Percentiles rank a stretch among this genome's conserved stretches.
Evolutionary conservation across 768 basidiomycete species (phyloP).

Genomic region (Hemileccinum impolitum): DNA sequence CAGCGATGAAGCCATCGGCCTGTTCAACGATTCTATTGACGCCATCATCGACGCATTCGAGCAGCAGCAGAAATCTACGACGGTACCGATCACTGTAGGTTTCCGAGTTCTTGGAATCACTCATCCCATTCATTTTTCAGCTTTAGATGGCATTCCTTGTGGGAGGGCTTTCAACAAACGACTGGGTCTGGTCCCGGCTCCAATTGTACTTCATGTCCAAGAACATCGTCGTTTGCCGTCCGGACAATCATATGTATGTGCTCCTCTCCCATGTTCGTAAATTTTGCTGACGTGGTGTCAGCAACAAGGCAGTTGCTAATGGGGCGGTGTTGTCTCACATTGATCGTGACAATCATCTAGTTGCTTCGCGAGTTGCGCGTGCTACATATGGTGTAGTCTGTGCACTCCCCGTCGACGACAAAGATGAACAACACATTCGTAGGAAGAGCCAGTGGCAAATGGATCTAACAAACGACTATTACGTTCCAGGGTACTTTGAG

Average conservation of each 20-base stretch:
- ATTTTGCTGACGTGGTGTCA: neutral
- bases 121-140: neutral
- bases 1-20: slow-evolving; percentile 3
- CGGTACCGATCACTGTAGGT: slow-evolving; percentile 2
- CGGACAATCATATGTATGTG: too few relatives aligned
- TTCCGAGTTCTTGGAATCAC: too few relatives aligned
- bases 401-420: neutral
- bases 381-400: neutral
- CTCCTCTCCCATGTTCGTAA: neutral
- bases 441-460: neutral
- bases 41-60: slow-evolving; percentile 13
- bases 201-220: slow-evolving; percentile 8
- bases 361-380: neutral
- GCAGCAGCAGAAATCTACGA: slow-evolving; percentile 1
- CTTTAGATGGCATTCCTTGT: slow-evolving; percentile 17
- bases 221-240: slow-evolving; percentile 3
- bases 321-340: slow-evolving; percentile 4
- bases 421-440: slow-evolving; percentile 6
- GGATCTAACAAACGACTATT: neutral
- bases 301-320: slow-evolving; percentile 11
- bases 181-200: slow-evolving; percentile 6
- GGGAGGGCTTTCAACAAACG: slow-evolving; percentile 8
- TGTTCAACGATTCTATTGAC: slow-evolving; percentile 8
- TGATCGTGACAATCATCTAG: neutral
- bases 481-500: slow-evolving; percentile 14